Evolutionary conservation across 805 yeast genomes (phyloP), one percentile per base, ranked within the genome.

Genomic region (Teunomyces tritomae): DNA sequence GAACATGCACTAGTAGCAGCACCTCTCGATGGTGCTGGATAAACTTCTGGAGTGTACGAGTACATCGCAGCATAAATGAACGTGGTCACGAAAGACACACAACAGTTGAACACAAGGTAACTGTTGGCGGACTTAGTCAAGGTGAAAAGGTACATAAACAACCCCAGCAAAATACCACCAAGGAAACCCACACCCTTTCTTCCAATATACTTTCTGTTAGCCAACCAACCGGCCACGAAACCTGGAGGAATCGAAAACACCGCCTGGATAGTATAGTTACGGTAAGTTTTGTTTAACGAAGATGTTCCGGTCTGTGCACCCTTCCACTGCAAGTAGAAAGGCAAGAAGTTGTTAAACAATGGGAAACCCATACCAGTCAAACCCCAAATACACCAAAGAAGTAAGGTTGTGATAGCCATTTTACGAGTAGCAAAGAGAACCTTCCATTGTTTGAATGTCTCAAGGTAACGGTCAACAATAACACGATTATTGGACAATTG

Each of bases 11-110:
- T 48, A 8, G 48, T 39, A 13, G 53, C 53, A 8, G 43, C 51
- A 5, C 53, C 53, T 44, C 53, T 26, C 11, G 44, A 20, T 11
- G 48, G 53, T 6, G 48, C 51, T 11, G 53, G 53, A 39, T 44
- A 49, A 5, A 49, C 46, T 29, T 49, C 53, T 8, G 53, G 51
- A 4, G 53, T 49, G 36, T 49, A 49, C 13, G 53, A 27, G 40
- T 49, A 49, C 50, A 48, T 47, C 20, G 43, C 43, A 11, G 43
- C 43, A 13, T 40, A 40, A 24, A 40, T 40, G 34, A 40, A 40
- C 20, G 43, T 40, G n/a, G 43, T 40, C 26, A 40, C 43, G 14
- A 40, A 40, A 27, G 43, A 40, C 13, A 40, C 34, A n/a, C 43
- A 40, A n/a, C 43, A 40, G 34, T 40, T 40, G 34, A 16, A 40